Evolutionary conservation across 1,284 basidiomycete species (phyloP).

Genomic region (Porogramme epimiltina): DNA sequence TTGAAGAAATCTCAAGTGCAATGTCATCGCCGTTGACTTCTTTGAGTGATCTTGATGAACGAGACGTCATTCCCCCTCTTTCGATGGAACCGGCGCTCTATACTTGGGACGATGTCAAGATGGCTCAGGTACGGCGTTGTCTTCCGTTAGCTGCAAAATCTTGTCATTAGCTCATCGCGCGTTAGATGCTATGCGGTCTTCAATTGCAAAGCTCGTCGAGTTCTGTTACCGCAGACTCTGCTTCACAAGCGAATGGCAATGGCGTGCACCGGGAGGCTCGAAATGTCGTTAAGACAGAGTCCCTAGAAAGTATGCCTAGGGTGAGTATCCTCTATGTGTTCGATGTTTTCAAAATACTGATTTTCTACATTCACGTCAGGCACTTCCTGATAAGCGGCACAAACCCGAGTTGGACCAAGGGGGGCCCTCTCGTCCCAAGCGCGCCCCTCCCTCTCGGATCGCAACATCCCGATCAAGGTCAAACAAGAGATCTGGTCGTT

Average conservation of each 20-base stretch:
- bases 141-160: neutral
- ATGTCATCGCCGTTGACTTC: conserved; percentile 76
- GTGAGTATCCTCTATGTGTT: neutral
- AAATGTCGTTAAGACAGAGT: conserved; percentile 4
- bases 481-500: conserved; percentile 9
- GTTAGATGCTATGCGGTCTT: conserved; percentile 22
- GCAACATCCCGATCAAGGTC: conserved; percentile 7
- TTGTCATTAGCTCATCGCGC: neutral
- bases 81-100: conserved; percentile 25
- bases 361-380: neutral
- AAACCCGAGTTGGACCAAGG: neutral
- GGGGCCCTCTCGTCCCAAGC: conserved; percentile 6
- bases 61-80: conserved; percentile 38
- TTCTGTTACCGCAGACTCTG: neutral
- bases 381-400: neutral
- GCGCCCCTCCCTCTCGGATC: conserved; percentile 7
- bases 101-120: conserved; percentile 41
- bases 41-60: conserved; percentile 70
- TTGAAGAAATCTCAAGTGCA: conserved; percentile 45
- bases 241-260: neutral
- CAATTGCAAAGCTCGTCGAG: conserved; percentile 9
- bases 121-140: conserved; percentile 35
- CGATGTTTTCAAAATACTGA: neutral
- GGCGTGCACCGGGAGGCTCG: neutral
- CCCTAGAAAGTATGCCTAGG: conserved; percentile 1